Conservation (phyloP, 148 eudicot genomes). For the Oxyria digyna region DNA sequence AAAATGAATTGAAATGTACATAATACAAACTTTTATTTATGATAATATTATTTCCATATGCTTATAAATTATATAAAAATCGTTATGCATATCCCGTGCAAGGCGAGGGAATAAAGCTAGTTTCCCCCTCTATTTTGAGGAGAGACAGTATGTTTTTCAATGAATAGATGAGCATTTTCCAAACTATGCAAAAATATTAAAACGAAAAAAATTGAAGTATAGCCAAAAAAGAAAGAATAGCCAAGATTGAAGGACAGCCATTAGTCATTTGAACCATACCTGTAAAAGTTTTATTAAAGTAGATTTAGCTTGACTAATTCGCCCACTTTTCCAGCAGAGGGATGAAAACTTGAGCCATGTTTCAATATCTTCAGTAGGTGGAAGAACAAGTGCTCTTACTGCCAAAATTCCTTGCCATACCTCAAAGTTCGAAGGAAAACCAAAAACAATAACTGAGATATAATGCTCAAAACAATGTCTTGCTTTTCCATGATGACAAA, state of each 20-base stretch:
- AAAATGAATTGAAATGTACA: no score
- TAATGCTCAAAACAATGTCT: neutral
- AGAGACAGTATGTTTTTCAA: neutral
- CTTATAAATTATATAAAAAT: no score
- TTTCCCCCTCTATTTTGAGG: neutral
- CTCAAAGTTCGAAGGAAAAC: constrained; percentile 22
- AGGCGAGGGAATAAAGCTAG: no score
- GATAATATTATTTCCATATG: no score
- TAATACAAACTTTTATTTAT: no score
- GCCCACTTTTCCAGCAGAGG: constrained; percentile 84
- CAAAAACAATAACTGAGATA: neutral
- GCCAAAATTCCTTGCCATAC: constrained; percentile 93
- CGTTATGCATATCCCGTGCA: no score
- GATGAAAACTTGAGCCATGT: constrained; percentile 96
- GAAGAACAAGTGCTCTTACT: constrained; percentile 86
- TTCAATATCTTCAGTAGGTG: constrained; percentile 84
- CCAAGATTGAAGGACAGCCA: neutral
- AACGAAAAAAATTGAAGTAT: neutral
- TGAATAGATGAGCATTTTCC: neutral
- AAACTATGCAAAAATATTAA: neutral
- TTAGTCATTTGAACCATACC: constrained; percentile 22
- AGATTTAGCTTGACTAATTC: constrained; percentile 87
- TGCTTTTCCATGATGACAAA: neutral
- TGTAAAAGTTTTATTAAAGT: constrained; percentile 78
- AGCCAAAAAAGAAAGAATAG: neutral